phyloP scores from a whole-genome alignment of 2,329 filamentous ascomycete genomes.

The Pestalotiopsis sp. region DNA sequence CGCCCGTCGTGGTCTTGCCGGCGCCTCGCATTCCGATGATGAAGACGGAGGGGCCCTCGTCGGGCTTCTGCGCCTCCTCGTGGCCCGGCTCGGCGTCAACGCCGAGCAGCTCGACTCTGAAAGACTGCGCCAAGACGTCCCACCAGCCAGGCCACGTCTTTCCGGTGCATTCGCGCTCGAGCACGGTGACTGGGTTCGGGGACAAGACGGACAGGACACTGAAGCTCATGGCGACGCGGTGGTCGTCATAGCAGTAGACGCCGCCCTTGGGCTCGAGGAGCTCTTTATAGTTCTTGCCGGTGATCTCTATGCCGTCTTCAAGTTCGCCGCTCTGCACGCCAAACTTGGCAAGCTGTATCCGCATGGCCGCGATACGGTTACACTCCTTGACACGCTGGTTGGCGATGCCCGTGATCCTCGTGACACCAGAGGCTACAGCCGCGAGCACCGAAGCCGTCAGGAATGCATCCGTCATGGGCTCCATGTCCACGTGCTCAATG shows the following conservation, averaged over 20 bases:
- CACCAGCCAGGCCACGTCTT: constrained; percentile 99
- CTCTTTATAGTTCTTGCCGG: constrained; percentile 48
- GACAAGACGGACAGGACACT: constrained; percentile 79
- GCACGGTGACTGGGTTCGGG: constrained; percentile 71
- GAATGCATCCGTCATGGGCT: constrained; percentile 98
- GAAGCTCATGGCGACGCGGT: constrained; percentile 98
- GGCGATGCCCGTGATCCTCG: constrained; percentile 88
- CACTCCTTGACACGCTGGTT: constrained; percentile 99
- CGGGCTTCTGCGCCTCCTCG: constrained; percentile 35
- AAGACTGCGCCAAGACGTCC: constrained; percentile 80
- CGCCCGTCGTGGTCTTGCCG: constrained; percentile 91
- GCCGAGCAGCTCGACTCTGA: constrained; percentile 75
- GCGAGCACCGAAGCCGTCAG: constrained; percentile 91
- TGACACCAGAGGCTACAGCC: constrained; percentile 81
- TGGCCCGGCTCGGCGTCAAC: constrained; percentile 52
- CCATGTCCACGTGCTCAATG: constrained; percentile 89
- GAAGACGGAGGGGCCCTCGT: constrained; percentile 70
- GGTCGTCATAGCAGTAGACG: constrained; percentile 94
- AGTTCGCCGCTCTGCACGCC: constrained; percentile 83
- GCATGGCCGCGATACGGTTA: constrained; percentile 95
- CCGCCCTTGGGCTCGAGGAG: constrained; percentile 60
- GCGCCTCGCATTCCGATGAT: constrained; percentile 97
- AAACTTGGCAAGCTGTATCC: constrained; percentile 90
- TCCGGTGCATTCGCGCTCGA: constrained; percentile 88
- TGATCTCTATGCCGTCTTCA: constrained; percentile 86